Evolutionary conservation across 768 basidiomycete species (phyloP), one percentile per base, ranked within the genome.

Genomic region (Fibroporia radiculosa): DNA sequence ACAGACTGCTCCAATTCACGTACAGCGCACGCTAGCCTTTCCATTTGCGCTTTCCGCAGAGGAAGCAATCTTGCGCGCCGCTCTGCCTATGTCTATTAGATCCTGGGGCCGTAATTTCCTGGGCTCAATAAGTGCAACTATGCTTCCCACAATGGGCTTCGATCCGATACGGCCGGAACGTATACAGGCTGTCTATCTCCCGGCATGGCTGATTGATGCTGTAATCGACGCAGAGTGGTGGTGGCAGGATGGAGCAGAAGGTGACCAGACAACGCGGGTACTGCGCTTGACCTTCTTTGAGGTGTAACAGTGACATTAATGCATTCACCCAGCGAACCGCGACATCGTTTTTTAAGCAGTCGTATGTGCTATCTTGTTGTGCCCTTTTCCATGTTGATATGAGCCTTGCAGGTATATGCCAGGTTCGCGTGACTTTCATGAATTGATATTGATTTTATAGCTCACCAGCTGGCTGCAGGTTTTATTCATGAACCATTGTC

Each of bases 121-220:
- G 27, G 25, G n/a, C 5, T 27, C 25, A 12, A n/a, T 31, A 7
- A 28, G 25, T 14, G 24, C 40, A 10, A 22, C 38, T 13, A 22
- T 26, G 10, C 23, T 40, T 12, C 19, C 19, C 22, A 23, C 6
- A 20, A 40, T 25, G 7, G 43, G 34, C 13, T 35, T 35, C 22
- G n/a, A 10, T 13, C 43, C 20, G 18, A 12, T 45, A 6, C 44
- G 18, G 20, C 35, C 44, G 11, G 31, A 19, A 6, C 20, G 22
- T 18, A 36, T 45, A 3, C 35, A 39, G 18, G 35, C 44, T 11
- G 28, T 34, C 4, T 45, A 45, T 29, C 28, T 45, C 19, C 44
- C 37, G 7, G 26, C 31, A 18, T 45, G 44, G 44, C 23, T 37
- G 8, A 24, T 45, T 27, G 44, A 45, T 18, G 24, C 27, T 13